phyloP scores from a whole-genome alignment of 768 basidiomycete species.

The Termitomyces titanicus region DNA sequence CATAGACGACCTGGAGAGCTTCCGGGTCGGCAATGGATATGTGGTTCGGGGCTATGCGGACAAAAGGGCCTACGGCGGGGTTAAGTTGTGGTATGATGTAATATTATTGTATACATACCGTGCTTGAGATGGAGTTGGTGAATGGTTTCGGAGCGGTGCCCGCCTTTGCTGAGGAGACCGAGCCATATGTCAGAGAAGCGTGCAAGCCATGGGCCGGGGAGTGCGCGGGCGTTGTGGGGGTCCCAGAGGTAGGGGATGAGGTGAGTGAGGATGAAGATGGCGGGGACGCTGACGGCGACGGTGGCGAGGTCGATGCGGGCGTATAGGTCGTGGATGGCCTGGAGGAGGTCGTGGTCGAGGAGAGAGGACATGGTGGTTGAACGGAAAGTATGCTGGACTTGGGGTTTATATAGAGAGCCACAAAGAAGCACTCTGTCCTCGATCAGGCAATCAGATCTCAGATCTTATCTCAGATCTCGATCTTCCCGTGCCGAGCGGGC shows the following conservation, averaged over 20 bases:
- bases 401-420: not conserved
- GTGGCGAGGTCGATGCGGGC: conserved; percentile 20
- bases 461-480: too few species aligned
- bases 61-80: conserved; percentile 47
- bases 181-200: conserved; percentile 75
- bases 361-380: conserved; percentile 13
- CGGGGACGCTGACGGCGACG: conserved; percentile 23
- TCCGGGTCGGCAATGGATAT: conserved; percentile 76
- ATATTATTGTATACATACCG: conserved; percentile 45
- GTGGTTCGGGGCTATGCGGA: conserved; percentile 74
- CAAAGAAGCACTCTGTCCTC: too few species aligned
- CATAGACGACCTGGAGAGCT: conserved; percentile 73
- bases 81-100: not conserved
- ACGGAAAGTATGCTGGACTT: too few species aligned
- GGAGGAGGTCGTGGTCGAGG: conserved; percentile 1
- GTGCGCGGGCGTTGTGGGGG: conserved; percentile 51
- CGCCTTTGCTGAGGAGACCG: conserved; percentile 57
- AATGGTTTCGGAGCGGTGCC: conserved; percentile 72
- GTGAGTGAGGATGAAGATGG: conserved; percentile 31
- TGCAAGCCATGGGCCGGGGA: conserved; percentile 71
- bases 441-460: too few species aligned
- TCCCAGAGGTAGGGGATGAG: conserved; percentile 54
- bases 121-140: conserved; percentile 72
- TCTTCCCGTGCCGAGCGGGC: conserved; percentile 1
- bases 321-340: too few species aligned